Evolutionary conservation across 306 rosid species (phyloP).

Genomic region (Fagus sylvatica): DNA sequence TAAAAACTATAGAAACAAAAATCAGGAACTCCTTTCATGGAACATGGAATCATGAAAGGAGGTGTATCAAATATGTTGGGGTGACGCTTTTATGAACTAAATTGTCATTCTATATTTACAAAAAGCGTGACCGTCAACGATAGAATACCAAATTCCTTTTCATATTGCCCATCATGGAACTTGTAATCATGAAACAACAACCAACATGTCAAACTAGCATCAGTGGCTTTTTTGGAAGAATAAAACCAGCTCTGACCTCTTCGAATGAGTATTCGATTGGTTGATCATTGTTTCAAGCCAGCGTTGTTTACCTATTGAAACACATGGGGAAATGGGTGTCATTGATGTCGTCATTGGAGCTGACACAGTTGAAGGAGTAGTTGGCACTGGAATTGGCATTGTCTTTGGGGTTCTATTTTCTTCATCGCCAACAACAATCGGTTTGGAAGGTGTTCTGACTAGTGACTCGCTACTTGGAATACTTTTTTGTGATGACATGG

Average conservation of each 20-base stretch:
- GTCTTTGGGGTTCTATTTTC: constrained; percentile 53
- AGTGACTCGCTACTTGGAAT: constrained; percentile 20
- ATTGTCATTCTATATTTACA: neutral
- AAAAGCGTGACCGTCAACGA: no score
- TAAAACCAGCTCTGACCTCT: constrained; percentile 56
- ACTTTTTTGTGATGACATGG: neutral
- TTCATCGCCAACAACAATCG: constrained; percentile 29
- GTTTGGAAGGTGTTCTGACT: constrained; percentile 43
- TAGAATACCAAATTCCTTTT: neutral
- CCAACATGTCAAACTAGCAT: constrained; percentile 6
- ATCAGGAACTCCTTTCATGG: no score
- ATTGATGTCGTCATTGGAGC: constrained; percentile 39
- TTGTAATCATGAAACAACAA: neutral
- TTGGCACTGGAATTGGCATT: constrained; percentile 38
- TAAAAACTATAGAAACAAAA: no score
- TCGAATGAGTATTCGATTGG: constrained; percentile 58
- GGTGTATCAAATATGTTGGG: no score
- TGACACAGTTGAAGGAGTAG: constrained; percentile 54
- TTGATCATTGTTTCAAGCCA: constrained; percentile 20
- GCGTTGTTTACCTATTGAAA: constrained; percentile 11
- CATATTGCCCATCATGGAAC: neutral
- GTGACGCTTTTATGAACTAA: neutral
- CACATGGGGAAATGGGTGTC: constrained; percentile 50
- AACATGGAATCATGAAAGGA: no score
- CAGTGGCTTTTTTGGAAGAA: constrained; percentile 32